Percentiles rank a stretch among this genome's conserved stretches.
These are phyloP conservation scores for sunflower (Helianthus annuus) DNA, from an alignment of 129 eudicot species.

Conservation along the genomic window HanXRQr2.0-SUNRISE NC_035440.2:27030491-27030990, in stretches of 20 bases:
- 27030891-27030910: not conserved
- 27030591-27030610: constrained; percentile 6
- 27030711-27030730: constrained; percentile 18
- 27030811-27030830: constrained; percentile 11
- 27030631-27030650: constrained; percentile 29
- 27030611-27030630: constrained; percentile 18
- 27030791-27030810: constrained; percentile 38
- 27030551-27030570: constrained; percentile 28
- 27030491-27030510: constrained; percentile 39
- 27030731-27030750: constrained; percentile 34
- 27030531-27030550: not conserved
- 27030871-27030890: not conserved
- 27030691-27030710: constrained; percentile 25
- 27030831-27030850: constrained; percentile 1
- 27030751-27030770: constrained; percentile 28
- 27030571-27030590: constrained; percentile 19
- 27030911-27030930: not conserved
- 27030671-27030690: constrained; percentile 29
- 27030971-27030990: no score
- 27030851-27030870: not conserved
- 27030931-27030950: not conserved
- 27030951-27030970: no score
- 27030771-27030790: constrained; percentile 28
- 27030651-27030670: constrained; percentile 37
- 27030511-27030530: constrained; percentile 23